These are phyloP conservation scores for Capillidium heterosporum DNA, from an alignment of 371 early-diverging fungal genomes.

Conservation along the genomic window DNA sequence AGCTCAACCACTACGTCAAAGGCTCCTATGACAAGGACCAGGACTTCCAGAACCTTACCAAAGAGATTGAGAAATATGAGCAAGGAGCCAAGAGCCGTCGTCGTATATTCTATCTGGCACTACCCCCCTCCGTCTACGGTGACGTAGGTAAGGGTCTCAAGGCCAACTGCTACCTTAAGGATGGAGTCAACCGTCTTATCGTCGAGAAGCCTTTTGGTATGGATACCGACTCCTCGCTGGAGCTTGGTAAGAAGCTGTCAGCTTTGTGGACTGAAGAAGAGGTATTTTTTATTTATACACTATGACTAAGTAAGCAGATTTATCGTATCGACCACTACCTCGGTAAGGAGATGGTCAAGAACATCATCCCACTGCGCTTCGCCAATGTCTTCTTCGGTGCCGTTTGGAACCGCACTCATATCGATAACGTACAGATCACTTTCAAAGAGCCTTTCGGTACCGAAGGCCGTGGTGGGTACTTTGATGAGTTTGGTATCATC, in stretches of 20 bases:
- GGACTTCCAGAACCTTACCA: slow-evolving; percentile 41
- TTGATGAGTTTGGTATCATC: slow-evolving; percentile 98
- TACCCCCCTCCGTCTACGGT: slow-evolving; percentile 92
- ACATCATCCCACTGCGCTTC: slow-evolving; percentile 82
- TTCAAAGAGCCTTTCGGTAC: slow-evolving; percentile 98
- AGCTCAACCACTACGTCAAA: slow-evolving; percentile 54
- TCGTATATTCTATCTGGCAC: slow-evolving; percentile 92
- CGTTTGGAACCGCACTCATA: slow-evolving; percentile 76
- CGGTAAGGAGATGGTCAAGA: slow-evolving; percentile 99
- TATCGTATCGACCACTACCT: slow-evolving; percentile 97
- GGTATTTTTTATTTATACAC: slow-evolving; percentile 18
- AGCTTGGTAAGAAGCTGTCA: slow-evolving; percentile 44
- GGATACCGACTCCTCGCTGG: slow-evolving; percentile 62
- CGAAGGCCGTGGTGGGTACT: slow-evolving; percentile 97
- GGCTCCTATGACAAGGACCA: slow-evolving; percentile 82
- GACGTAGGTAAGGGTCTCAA: slow-evolving; percentile 56
- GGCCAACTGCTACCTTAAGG: slow-evolving; percentile 30
- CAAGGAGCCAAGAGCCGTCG: slow-evolving; percentile 18
- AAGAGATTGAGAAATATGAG: slow-evolving; percentile 31
- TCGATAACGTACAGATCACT: slow-evolving; percentile 92
- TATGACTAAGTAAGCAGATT: slow-evolving; percentile 27
- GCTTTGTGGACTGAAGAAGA: slow-evolving; percentile 68
- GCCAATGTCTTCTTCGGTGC: slow-evolving; percentile 86
- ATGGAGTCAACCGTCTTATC: slow-evolving; percentile 48
- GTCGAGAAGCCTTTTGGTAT: slow-evolving; percentile 99